Evolutionary conservation across 2,329 filamentous ascomycete species (phyloP).

Genomic region (Alternaria sp.): DNA sequence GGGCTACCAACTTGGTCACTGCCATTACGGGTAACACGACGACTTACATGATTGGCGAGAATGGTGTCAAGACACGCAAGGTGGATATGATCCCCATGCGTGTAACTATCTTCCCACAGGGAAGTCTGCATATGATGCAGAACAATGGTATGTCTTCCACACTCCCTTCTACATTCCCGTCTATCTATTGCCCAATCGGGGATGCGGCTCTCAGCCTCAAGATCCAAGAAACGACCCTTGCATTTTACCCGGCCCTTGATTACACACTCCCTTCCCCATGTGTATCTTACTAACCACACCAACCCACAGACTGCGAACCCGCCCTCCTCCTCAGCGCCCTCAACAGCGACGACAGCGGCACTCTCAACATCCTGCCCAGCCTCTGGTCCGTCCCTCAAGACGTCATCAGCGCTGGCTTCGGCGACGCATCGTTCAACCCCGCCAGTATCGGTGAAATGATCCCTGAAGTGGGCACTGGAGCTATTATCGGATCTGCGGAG

Average conservation of each 20-base stretch:
- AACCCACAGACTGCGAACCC: conserved; percentile 53
- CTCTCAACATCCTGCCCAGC: conserved; percentile 55
- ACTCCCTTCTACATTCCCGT: not conserved
- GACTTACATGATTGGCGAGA: conserved; percentile 61
- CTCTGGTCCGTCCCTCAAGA: conserved; percentile 51
- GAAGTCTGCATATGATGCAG: conserved; percentile 58
- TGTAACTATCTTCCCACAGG: conserved; percentile 59
- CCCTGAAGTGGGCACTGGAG: conserved; percentile 51
- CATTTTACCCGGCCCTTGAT: not conserved
- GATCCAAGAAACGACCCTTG: not conserved
- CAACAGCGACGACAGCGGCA: conserved; percentile 58
- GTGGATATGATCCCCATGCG: conserved; percentile 52
- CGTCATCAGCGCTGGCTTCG: conserved; percentile 54
- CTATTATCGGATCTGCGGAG: conserved; percentile 49
- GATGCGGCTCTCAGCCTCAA: not conserved
- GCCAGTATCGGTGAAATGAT: conserved; percentile 41
- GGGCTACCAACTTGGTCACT: conserved; percentile 59
- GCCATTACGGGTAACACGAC: conserved; percentile 56
- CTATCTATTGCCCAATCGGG: not conserved
- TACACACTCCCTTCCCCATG: too few relatives aligned
- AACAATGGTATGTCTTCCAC: conserved; percentile 53
- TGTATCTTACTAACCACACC: not conserved
- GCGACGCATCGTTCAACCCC: conserved; percentile 41
- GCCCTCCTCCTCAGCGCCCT: conserved; percentile 59
- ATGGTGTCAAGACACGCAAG: conserved; percentile 54